Percentiles rank a stretch among this genome's conserved stretches.
phyloP scores from a whole-genome alignment of 257 asterid genomes.

The Solanum peruvianum region DNA sequence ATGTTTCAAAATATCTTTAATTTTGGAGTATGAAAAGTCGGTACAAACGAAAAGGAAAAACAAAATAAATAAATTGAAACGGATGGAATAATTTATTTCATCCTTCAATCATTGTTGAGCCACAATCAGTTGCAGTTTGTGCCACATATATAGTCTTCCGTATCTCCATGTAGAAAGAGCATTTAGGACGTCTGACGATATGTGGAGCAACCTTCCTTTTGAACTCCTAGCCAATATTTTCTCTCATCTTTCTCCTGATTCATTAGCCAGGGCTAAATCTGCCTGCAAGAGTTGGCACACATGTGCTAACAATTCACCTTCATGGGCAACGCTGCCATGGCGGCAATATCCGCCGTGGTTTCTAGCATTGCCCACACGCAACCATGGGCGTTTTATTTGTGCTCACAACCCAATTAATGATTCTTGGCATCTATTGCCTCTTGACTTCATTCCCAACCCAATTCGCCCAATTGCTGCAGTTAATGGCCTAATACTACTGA shows the following conservation, averaged over 20 bases:
- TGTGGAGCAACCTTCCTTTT: conserved; percentile 68
- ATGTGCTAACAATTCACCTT: conserved; percentile 11
- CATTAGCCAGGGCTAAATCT: conserved; percentile 52
- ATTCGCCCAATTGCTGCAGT: conserved; percentile 40
- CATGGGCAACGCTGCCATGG: neutral
- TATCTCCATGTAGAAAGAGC: neutral
- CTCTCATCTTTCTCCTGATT: conserved; percentile 66
- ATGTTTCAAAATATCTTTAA: no score
- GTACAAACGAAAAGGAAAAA: neutral
- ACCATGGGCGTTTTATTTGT: conserved; percentile 26
- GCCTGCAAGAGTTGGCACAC: conserved; percentile 49
- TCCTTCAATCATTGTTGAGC: neutral
- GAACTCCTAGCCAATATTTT: conserved; percentile 54
- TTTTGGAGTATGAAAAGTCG: rapidly evolving
- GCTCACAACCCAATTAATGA: conserved; percentile 34
- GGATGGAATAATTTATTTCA: neutral
- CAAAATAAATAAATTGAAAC: neutral
- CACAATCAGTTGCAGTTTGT: neutral
- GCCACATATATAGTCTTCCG: neutral
- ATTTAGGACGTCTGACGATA: neutral
- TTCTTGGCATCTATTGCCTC: conserved; percentile 34
- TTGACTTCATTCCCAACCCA: conserved; percentile 17
- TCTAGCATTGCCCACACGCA: conserved; percentile 44
- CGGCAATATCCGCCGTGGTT: conserved; percentile 53
- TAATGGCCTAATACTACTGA: conserved; percentile 33